Evolutionary conservation across 305 asterid species (phyloP), one percentile per base, ranked within the genome.

Genomic region (Fraxinus sp.): DNA sequence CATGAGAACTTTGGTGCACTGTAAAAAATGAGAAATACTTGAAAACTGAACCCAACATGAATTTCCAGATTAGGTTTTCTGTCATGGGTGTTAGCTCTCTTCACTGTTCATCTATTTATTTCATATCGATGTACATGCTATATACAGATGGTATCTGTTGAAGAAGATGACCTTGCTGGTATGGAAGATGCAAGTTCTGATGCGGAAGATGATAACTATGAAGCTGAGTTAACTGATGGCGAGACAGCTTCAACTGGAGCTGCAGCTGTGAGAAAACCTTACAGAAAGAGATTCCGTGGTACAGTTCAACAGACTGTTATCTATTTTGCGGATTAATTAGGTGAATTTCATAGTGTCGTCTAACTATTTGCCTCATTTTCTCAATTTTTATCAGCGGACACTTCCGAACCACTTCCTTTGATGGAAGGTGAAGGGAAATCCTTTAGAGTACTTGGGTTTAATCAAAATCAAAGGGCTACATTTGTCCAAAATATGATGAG

Each of bases 391-490:
- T 87, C 84, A 84, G 91, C 87, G 83, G 98, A 92, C 75, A 74
- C 95, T 82, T 86, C 93, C 74, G 98, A 94, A 80, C 89, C 90
- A 64, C 90, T 88, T 84, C 98, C 99, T 86, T 86, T 94, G 88
- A 93, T 96, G 98, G 99, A 96, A 92, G 99, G 99, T 57, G 98
- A 96, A 91, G 99, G 97, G 80, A 91, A 90, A 86, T 91, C 93
- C 76, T 92, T 94, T 81, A 91, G 98, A 62, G 95, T 96, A 49
- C 82, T 91, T 84, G 99, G 99, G 28, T 96, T 96, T 85, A 96
- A 94, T 87, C 99, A 94, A 86, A 93, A 75, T 84, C 98, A 96
- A 87, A 89, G 99, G 88, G 96, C 97, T 79, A 83, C 86, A 32
- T 94, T 96, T 89, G 97, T 96, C 79, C 97, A 96, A 87, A 89